phyloP scores from a whole-genome alignment of 2,329 filamentous ascomycete genomes.

The Pleurostoma richardsiae region DNA sequence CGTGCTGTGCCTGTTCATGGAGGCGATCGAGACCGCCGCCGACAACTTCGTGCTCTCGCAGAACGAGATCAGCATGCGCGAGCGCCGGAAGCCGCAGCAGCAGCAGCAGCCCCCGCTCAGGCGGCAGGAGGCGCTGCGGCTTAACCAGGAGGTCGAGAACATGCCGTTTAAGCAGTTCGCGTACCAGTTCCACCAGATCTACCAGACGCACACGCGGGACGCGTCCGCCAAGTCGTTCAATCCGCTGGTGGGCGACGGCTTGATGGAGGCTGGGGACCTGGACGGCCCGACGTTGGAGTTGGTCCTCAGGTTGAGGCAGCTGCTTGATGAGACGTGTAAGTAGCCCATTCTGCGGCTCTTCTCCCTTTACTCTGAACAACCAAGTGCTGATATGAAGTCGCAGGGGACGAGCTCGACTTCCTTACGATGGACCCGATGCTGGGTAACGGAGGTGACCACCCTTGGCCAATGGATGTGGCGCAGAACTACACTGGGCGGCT shows the following conservation, averaged over 20 bases:
- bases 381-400: slow-evolving; percentile 1
- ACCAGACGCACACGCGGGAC: slow-evolving; percentile 50
- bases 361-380: not conserved
- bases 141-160: slow-evolving; percentile 49
- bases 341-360: not conserved
- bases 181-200: slow-evolving; percentile 55
- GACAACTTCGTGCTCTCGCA: slow-evolving; percentile 46
- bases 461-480: slow-evolving; percentile 41
- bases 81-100: slow-evolving; percentile 22
- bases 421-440: slow-evolving; percentile 41
- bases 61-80: slow-evolving; percentile 42
- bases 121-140: slow-evolving; percentile 36
- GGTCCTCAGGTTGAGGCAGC: slow-evolving; percentile 35
- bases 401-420: slow-evolving; percentile 35
- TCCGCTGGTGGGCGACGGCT: slow-evolving; percentile 42
- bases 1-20: slow-evolving; percentile 54
- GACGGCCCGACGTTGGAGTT: slow-evolving; percentile 40
- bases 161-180: slow-evolving; percentile 57
- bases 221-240: slow-evolving; percentile 47
- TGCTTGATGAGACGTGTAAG: slow-evolving; percentile 38
- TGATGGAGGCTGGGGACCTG: slow-evolving; percentile 36
- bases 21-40: slow-evolving; percentile 47
- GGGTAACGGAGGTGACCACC: slow-evolving; percentile 36
- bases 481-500: slow-evolving; percentile 48
- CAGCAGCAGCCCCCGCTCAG: slow-evolving; percentile 16